Evolutionary conservation across 208 protist species (phyloP).

Genomic region (Leishmania tropica): DNA sequence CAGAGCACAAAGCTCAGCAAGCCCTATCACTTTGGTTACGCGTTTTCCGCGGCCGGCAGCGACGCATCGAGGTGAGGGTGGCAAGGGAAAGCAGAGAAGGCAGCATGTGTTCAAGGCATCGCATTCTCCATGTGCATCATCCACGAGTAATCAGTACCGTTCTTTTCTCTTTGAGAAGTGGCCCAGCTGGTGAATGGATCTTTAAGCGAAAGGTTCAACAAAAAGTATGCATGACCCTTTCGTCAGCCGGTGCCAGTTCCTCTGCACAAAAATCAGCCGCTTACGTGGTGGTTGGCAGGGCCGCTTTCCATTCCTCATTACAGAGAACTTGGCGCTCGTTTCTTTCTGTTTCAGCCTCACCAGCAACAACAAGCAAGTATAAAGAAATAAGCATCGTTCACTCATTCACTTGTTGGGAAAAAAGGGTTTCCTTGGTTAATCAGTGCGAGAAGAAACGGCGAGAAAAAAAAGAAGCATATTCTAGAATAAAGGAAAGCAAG

Average conservation of each 20-base stretch:
- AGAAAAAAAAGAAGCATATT: conserved; percentile 7
- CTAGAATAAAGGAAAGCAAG: not conserved
- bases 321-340: not conserved
- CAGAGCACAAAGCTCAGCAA: not conserved
- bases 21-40: not conserved
- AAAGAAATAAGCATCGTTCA: not conserved
- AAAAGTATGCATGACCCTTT: not conserved
- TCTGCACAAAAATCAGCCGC: not conserved
- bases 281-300: too few species aligned
- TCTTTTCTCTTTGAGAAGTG: not conserved
- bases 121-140: not conserved
- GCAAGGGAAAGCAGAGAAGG: not conserved
- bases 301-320: not conserved
- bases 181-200: not conserved
- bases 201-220: not conserved
- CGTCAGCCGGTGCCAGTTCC: not conserved
- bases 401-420: not conserved
- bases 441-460: not conserved
- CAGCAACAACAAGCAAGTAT: not conserved
- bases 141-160: not conserved
- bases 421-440: not conserved
- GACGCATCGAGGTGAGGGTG: not conserved
- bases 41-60: not conserved
- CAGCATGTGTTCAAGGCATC: not conserved
- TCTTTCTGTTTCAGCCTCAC: not conserved